Evolutionary conservation across 2,329 filamentous ascomycete genomes (phyloP).

Genomic region (Diplodia seriata): DNA sequence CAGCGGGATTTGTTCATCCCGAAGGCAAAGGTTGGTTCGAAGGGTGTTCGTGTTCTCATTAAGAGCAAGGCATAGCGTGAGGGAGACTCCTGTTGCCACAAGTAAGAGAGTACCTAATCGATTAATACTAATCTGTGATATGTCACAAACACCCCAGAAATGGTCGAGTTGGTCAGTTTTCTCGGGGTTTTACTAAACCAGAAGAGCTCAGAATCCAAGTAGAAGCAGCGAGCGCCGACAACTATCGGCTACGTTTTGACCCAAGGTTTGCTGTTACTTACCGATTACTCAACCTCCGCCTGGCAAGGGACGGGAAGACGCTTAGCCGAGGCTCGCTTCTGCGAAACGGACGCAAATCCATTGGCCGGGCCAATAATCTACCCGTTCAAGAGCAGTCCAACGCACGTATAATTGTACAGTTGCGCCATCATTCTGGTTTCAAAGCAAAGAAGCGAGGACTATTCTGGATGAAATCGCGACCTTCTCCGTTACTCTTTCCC

Average conservation of each 20-base stretch:
- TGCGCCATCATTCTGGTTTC: background rate
- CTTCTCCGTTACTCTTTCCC: background rate
- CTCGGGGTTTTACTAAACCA: background rate
- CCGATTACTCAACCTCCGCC: background rate
- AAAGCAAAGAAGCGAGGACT: background rate
- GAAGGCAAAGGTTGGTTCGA: slow-evolving; percentile 41
- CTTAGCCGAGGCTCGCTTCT: background rate
- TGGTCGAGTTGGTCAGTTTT: background rate
- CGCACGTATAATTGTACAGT: background rate
- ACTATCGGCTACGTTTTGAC: background rate
- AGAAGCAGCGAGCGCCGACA: background rate
- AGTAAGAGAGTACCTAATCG: background rate
- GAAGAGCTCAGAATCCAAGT: background rate
- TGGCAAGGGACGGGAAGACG: background rate
- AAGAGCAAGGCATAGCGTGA: slow-evolving; percentile 11
- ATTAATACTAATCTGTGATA: background rate
- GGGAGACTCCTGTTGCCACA: background rate
- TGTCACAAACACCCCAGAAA: background rate
- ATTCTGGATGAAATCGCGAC: background rate
- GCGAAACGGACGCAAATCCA: background rate
- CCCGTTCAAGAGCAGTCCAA: background rate
- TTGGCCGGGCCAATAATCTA: background rate
- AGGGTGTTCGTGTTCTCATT: slow-evolving; percentile 45
- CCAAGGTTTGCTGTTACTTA: background rate
- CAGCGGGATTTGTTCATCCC: slow-evolving; percentile 51